Conservation (phyloP, 2,329 filamentous ascomycete genomes). For the Ophiocordyceps unilateralis region DNA sequence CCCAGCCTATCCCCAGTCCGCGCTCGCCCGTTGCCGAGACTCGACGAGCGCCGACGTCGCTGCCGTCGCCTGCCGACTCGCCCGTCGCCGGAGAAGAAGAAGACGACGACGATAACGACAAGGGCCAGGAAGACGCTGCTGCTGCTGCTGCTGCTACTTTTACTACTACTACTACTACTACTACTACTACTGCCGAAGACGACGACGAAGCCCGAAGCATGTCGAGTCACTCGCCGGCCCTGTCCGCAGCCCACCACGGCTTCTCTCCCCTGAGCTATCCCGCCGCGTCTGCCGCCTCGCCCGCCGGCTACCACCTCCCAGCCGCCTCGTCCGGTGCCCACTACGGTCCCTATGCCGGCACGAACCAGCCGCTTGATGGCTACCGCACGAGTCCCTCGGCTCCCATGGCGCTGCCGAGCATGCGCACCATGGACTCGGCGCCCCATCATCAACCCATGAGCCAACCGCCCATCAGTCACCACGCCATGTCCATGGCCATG, state of each 20-base stretch:
- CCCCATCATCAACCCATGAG: conserved; percentile 6
- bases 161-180: too few relatives aligned
- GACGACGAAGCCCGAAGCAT: conserved; percentile 13
- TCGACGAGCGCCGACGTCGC: background rate
- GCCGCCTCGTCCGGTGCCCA: conserved; percentile 10
- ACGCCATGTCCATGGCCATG: conserved; percentile 17
- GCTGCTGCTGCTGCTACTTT: too few relatives aligned
- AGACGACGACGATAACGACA: background rate
- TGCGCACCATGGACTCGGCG: conserved; percentile 19
- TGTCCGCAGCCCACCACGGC: conserved; percentile 7
- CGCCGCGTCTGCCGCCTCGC: conserved; percentile 2
- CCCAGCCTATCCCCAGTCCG: background rate
- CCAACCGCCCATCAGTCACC: conserved; percentile 10
- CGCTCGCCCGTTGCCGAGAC: background rate
- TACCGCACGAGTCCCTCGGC: conserved; percentile 12
- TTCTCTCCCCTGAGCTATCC: conserved; percentile 11
- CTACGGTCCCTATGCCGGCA: conserved; percentile 14
- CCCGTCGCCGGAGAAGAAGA: too few relatives aligned
- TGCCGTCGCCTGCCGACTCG: background rate
- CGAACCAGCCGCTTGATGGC: conserved; percentile 11
- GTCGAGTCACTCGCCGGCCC: conserved; percentile 12
- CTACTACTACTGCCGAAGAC: background rate
- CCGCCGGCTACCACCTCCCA: conserved; percentile 8
- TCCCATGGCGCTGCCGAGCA: conserved; percentile 20
- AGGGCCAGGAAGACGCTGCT: too few relatives aligned